Evolutionary conservation across 1,284 basidiomycete species (phyloP), one percentile per base, ranked within the genome.

Genomic region (Malassezia furfur): DNA sequence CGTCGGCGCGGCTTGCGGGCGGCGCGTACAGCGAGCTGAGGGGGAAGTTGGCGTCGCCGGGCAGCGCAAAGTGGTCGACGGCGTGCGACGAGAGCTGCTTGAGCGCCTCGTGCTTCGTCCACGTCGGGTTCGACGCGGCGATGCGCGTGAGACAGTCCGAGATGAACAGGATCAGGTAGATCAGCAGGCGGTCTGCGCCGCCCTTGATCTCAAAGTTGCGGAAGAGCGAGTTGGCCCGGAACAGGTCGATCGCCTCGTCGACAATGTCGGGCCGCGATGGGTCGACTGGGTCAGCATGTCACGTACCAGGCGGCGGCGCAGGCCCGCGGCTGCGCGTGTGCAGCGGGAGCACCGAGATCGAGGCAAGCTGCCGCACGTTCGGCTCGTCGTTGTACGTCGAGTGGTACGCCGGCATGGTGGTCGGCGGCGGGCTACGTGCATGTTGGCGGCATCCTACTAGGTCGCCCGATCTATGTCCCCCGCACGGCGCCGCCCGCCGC

Each of bases 141-240:
- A 76, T 63, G 63, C 69, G 57, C 46, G 87, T 83, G 50, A 99
- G 83, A 75, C 94, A 98, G 79, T 98, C 94, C 43, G 91, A 96
- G 73, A 96, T 86, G 79, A 88, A 99, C 73, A 99, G 86, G 76
- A 96, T 96, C 67, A 98, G 84, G 76, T 98, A 85, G 79, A 99
- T 98, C 70, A 99, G 82, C 35, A 88, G 39, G 52, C 94, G 85
- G 79, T 99, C 94, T 45, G 91, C 93, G 50, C 88, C 86, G 25
- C 94, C 72, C 78, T 96, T 96, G 83, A 99, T 98, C 80, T 99
- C 94, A 75, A 98, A 99, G 80, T 98, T 98, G 72, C 94, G 86
- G 79, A 99, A 99, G 60, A 99, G 85, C 44, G 91, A 94, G 79
- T 99, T 99, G 73, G 94, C 91, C 48, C 94, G 86, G 79, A 99